Conservation (phyloP, 2,329 filamentous ascomycete genomes). For the Ophiostoma populinum region DNA sequence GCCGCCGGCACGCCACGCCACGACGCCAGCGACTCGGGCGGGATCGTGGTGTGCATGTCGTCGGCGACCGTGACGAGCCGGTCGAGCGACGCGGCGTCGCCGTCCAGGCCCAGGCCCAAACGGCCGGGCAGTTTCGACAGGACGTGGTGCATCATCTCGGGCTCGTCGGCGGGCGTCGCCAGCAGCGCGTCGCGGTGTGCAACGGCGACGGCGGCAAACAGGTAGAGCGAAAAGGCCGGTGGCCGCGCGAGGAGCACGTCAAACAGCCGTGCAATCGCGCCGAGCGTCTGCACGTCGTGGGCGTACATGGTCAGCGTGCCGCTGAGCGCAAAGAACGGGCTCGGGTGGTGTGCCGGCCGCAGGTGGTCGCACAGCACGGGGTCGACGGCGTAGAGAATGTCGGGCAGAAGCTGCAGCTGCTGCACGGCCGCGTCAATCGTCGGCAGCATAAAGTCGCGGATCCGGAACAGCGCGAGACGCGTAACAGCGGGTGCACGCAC, state of each 20-base stretch:
- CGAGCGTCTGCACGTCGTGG: slow-evolving; percentile 83
- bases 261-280: slow-evolving; percentile 80
- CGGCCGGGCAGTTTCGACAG: slow-evolving; percentile 66
- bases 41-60: slow-evolving; percentile 44
- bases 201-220: slow-evolving; percentile 79
- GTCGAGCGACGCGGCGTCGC: slow-evolving; percentile 47
- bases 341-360: slow-evolving; percentile 40
- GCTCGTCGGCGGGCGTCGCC: slow-evolving; percentile 63
- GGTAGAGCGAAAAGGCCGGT: slow-evolving; percentile 76
- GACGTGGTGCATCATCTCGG: slow-evolving; percentile 80
- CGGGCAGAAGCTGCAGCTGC: slow-evolving; percentile 75
- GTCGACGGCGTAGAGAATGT: slow-evolving; percentile 60
- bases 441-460: slow-evolving; percentile 95
- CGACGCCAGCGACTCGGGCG: slow-evolving; percentile 52
- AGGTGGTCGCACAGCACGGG: slow-evolving; percentile 56
- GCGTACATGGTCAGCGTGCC: slow-evolving; percentile 91
- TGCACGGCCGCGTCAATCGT: slow-evolving; percentile 62
- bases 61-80: slow-evolving; percentile 50
- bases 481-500: slow-evolving; percentile 47
- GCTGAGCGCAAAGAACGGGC: slow-evolving; percentile 80
- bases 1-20: slow-evolving; percentile 58
- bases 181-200: slow-evolving; percentile 71
- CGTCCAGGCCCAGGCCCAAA: background rate
- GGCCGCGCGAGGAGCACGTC: slow-evolving; percentile 79
- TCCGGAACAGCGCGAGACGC: slow-evolving; percentile 74